These are phyloP conservation scores for Parastagonospora nodorum DNA, from an alignment of 2,329 filamentous ascomycete genomes.

Conservation along the genomic window DNA sequence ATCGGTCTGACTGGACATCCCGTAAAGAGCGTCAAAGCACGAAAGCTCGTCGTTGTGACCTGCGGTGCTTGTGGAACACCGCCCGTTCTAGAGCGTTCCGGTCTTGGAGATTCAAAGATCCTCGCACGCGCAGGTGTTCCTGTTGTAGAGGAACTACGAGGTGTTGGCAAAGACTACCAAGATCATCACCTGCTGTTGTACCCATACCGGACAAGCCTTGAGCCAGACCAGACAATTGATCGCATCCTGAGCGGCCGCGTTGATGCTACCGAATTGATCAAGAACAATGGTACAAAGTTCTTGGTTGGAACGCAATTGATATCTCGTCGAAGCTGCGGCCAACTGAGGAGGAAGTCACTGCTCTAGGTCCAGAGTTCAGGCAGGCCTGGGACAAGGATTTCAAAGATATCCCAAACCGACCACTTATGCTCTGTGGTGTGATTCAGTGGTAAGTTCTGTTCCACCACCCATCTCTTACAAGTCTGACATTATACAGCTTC, in stretches of 20 bases:
- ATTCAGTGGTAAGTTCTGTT: conserved; percentile 39
- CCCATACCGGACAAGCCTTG: conserved; percentile 56
- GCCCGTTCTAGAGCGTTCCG: conserved; percentile 65
- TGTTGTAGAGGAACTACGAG: conserved; percentile 60
- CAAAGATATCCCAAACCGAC: conserved; percentile 52
- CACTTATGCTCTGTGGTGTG: conserved; percentile 53
- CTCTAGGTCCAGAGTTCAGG: conserved; percentile 60
- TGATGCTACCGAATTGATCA: conserved; percentile 53
- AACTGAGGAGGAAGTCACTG: conserved; percentile 56
- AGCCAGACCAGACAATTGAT: conserved; percentile 59
- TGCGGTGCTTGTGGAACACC: conserved; percentile 61
- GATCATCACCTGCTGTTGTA: conserved; percentile 64
- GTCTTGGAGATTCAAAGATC: conserved; percentile 59
- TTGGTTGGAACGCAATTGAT: conserved; percentile 65
- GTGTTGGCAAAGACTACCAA: conserved; percentile 68
- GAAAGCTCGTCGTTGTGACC: conserved; percentile 60
- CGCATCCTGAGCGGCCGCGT: conserved; percentile 56
- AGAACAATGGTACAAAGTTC: conserved; percentile 54
- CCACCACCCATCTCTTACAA: not conserved
- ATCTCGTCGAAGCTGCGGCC: conserved; percentile 62
- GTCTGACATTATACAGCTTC: conserved; percentile 26
- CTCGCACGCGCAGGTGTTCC: conserved; percentile 58
- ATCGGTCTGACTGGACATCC: conserved; percentile 41
- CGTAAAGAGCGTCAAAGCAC: conserved; percentile 53
- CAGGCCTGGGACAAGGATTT: conserved; percentile 63